phyloP scores from a whole-genome alignment of 257 asterid genomes.

The Craterostigma plantagineum region DNA sequence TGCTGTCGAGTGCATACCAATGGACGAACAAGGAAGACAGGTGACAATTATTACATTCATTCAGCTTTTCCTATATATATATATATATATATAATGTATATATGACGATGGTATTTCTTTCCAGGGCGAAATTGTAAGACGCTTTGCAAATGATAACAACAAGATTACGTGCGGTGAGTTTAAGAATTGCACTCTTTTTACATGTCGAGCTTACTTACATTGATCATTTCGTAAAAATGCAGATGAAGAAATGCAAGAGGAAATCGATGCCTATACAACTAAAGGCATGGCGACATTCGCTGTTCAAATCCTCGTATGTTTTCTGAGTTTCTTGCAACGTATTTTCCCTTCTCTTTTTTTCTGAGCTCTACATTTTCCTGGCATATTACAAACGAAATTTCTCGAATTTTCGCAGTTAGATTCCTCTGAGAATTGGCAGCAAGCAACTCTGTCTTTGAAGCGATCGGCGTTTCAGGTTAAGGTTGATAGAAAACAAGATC shows the following conservation, averaged over 20 bases:
- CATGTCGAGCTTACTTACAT: too few relatives aligned
- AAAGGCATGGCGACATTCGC: constrained; percentile 57
- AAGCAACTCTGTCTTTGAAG: constrained; percentile 39
- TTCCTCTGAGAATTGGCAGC: constrained; percentile 83
- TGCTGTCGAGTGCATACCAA: constrained; percentile 98
- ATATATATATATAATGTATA: too few relatives aligned
- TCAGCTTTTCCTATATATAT: neutral
- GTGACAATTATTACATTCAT: constrained; percentile 12
- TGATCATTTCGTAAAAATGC: constrained; percentile 14
- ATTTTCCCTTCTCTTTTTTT: too few relatives aligned
- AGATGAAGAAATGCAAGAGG: constrained; percentile 86
- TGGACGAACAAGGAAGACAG: constrained; percentile 96
- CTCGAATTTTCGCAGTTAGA: constrained; percentile 28
- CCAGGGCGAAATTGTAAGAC: constrained; percentile 90
- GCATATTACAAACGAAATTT: too few relatives aligned
- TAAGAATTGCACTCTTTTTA: neutral
- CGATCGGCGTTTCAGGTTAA: constrained; percentile 67
- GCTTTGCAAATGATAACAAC: constrained; percentile 85
- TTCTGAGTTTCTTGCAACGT: too few relatives aligned
- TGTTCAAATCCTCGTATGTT: constrained; percentile 61
- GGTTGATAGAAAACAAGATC: constrained; percentile 47
- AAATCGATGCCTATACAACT: constrained; percentile 53
- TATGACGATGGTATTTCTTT: constrained; percentile 15
- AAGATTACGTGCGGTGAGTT: constrained; percentile 93
- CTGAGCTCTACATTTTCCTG: neutral